Evolutionary conservation across 2,329 filamentous ascomycete genomes (phyloP), one percentile per base, ranked within the genome.

Genomic region (Harringtonia aguacate): DNA sequence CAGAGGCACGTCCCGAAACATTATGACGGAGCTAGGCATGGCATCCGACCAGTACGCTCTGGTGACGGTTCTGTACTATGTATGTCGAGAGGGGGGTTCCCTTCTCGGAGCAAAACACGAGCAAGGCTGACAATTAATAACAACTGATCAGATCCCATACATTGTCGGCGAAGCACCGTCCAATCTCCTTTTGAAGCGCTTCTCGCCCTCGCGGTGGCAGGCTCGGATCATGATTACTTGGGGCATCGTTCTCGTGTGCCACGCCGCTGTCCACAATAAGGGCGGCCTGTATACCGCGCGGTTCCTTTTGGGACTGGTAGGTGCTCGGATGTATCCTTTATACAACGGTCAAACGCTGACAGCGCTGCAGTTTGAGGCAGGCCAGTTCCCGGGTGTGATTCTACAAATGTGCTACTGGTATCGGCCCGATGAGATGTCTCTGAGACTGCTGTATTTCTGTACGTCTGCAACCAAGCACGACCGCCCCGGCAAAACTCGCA

Each of bases 141-240:
- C n/a, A n/a, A n/a, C n/a, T n/a, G n/a, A n/a, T n/a, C 24, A 27
- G 24, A 61, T 90, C 50, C 81, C 81, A 2, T 94, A 92, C 56
- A 71, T 82, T 3, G 68, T 82, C 18, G 86, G 86, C 50, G 85
- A 90, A 56, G 75, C 82, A 0, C 66, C 85, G n/a, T 86, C 81
- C 44, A 92, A 92, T 54, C 61, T 90, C 13, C 62, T 90, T 8
- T 73, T 92, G 44, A 92, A 90, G 60, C 75, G 72, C 14, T 66
- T 88, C 41, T 73, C 81, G 0, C 86, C 86, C 0, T 83, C 77
- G 33, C 63, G 85, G 40, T 94, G 88, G 66, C 72, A 90, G 21
- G 81, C 86, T 0, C 62, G 71, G 7, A 90, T 90, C 53, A 89
- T 94, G 7, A 7, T 27, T 6, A 65, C 75, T 1, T 78, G 69